A percentile compares a stretch with the other conserved stretches of the same genome.
Evolutionary conservation across 495 filamentous ascomycete genomes (phyloP).

Genomic region (Trichoderma parareesei): DNA sequence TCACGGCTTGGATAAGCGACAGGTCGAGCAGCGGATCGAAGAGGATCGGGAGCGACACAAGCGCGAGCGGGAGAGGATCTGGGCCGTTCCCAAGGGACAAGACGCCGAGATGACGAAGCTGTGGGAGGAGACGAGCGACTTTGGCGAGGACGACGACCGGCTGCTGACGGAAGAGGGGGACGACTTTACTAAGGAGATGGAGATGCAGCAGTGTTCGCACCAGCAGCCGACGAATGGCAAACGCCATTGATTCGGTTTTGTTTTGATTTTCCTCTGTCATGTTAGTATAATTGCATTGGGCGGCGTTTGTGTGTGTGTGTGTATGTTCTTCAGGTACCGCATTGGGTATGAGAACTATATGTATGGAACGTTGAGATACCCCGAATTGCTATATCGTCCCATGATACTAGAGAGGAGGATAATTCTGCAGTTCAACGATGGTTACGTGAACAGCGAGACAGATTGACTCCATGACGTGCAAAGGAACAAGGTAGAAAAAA

Average conservation of each 20-base stretch:
- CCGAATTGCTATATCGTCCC: neutral
- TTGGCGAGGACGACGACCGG: conserved; percentile 75
- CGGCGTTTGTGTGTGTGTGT: neutral
- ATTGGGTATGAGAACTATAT: neutral
- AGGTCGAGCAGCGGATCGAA: conserved; percentile 92
- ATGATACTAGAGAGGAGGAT: neutral
- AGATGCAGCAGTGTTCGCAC: conserved; percentile 11
- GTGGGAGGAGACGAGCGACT: conserved; percentile 72
- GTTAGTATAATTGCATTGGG: conserved; percentile 22
- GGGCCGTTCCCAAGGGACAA: conserved; percentile 64
- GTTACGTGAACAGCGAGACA: neutral
- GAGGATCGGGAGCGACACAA: conserved; percentile 96
- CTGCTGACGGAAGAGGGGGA: conserved; percentile 19
- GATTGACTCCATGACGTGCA: neutral
- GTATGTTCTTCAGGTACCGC: neutral
- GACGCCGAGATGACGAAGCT: conserved; percentile 57
- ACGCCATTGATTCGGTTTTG: neutral
- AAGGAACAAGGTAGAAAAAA: neutral
- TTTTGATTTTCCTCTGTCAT: conserved; percentile 19
- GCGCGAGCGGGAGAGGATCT: conserved; percentile 77
- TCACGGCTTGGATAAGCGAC: conserved; percentile 64
- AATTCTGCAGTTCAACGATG: neutral
- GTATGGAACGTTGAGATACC: conserved; percentile 1
- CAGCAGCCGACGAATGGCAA: conserved; percentile 1
- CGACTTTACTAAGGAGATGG: conserved; percentile 12